Evolutionary conservation across 768 basidiomycete genomes (phyloP).

Genomic region (Hygrophorus russula): DNA sequence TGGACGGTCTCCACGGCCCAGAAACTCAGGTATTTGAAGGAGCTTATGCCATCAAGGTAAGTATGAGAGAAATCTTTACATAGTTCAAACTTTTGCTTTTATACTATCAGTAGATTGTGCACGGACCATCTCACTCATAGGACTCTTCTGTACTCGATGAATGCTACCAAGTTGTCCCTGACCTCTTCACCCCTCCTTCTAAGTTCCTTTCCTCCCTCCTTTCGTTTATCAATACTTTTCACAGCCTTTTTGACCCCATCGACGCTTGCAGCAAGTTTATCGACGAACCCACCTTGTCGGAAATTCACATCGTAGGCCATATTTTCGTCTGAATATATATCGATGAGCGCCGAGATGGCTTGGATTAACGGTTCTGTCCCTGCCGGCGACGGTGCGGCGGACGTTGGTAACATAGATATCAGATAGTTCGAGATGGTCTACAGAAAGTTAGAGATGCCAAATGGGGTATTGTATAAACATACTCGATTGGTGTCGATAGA

Average conservation of each 20-base stretch:
- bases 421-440: constrained; percentile 58
- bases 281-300: constrained; percentile 46
- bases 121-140: constrained; percentile 28
- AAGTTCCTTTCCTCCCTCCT: constrained; percentile 55
- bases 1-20: constrained; percentile 33
- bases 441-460: background rate
- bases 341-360: constrained; percentile 72
- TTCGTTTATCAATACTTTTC: constrained; percentile 54
- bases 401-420: constrained; percentile 47
- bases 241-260: constrained; percentile 54
- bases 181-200: constrained; percentile 64
- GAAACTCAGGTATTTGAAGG: constrained; percentile 30
- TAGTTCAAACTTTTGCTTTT: too few relatives aligned
- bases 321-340: constrained; percentile 87
- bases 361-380: constrained; percentile 68
- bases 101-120: too few relatives aligned
- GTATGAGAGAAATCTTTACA: constrained; percentile 35
- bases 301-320: constrained; percentile 76
- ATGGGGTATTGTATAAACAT: constrained; percentile 9
- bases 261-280: constrained; percentile 42
- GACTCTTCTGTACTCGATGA: constrained; percentile 59
- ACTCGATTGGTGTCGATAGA: constrained; percentile 61
- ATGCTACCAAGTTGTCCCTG: constrained; percentile 63
- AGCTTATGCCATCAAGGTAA: constrained; percentile 38
- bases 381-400: constrained; percentile 25